These are phyloP conservation scores for Cordia subcordata DNA, from an alignment of 257 asterid genomes.

Conservation along the genomic window DNA sequence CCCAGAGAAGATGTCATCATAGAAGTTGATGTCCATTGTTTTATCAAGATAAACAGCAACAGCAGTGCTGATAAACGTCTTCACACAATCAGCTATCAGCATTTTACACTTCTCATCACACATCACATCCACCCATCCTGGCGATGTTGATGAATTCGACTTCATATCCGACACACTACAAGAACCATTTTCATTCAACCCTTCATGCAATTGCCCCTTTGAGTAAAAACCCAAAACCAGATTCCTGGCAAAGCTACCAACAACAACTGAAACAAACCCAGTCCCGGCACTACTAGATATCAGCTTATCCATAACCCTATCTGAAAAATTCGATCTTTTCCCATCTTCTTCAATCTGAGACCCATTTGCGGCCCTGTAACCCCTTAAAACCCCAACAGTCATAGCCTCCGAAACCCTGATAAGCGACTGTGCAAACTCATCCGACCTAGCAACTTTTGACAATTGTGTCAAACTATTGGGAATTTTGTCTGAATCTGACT, in stretches of 20 bases:
- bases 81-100: constrained; percentile 70
- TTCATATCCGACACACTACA: constrained; percentile 13
- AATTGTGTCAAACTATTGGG: constrained; percentile 86
- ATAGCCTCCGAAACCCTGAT: constrained; percentile 48
- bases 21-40: constrained; percentile 78
- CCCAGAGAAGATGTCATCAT: constrained; percentile 78
- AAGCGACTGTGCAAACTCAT: constrained; percentile 50
- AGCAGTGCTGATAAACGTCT: constrained; percentile 77
- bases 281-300: constrained; percentile 70
- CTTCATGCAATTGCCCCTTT: constrained; percentile 25
- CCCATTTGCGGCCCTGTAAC: constrained; percentile 32
- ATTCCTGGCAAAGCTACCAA: constrained; percentile 85
- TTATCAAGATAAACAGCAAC: constrained; percentile 85
- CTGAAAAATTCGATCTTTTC: constrained; percentile 29
- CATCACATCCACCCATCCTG: constrained; percentile 53
- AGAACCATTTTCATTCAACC: constrained; percentile 22
- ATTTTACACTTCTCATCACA: constrained; percentile 57
- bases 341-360: constrained; percentile 38
- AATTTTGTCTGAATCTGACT: constrained; percentile 74
- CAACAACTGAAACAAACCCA: constrained; percentile 68
- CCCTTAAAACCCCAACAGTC: constrained; percentile 69
- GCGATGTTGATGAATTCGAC: constrained; percentile 31
- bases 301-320: constrained; percentile 66
- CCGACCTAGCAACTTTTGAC: constrained; percentile 65
- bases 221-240: constrained; percentile 66